Evolutionary conservation across 495 filamentous ascomycete species (phyloP), one percentile per base, ranked within the genome.

Genomic region (Glonium stellatum): DNA sequence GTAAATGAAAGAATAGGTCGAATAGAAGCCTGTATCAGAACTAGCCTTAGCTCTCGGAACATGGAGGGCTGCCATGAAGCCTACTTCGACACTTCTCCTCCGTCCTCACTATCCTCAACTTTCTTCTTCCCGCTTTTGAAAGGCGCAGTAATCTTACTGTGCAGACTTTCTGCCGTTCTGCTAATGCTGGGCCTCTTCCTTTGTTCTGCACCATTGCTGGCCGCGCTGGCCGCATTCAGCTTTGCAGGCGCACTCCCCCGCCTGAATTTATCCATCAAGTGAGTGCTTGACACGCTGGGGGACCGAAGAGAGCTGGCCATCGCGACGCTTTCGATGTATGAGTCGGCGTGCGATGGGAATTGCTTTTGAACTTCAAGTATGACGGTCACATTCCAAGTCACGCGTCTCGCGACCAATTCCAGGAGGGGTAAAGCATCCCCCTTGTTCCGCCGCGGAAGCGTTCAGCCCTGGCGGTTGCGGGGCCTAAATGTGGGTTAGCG

Each of bases 141-240:
- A 18, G 62, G 60, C 25, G 62, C 58, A 23, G 62, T 42, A 11
- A 66, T 18, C 42, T 48, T 62, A 55, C 48, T 61, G 54, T 65
- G 63, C 21, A 65, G 48, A 41, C 58, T 65, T 54, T 58, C 63
- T 31, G 63, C 63, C 21, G 58, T 58, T 4, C 57, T 54, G 3
- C 58, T 49, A 27, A 66, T 61, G 13, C 39, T 44, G 4, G 39
- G 13, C 13, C 39, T 44, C 39, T 44, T 44, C 39, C 18, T 44
- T 13, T 44, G 18, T 44, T 18, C 39, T 13, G 13, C 39, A 44
- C 10, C 18, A 11, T 11, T 44, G 39, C 39, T 44, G 2, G 39
- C 39, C 18, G 13, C 39, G 18, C 39, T 44, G 13, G 4, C 39
- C 12, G 39, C 18, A 15, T 13, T 44, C 36, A 39, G 12, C 39